Percentiles rank a stretch among this genome's conserved stretches.
Conservation (phyloP, 1,284 basidiomycete species). For the Butyriboletus appendiculatus region DNA sequence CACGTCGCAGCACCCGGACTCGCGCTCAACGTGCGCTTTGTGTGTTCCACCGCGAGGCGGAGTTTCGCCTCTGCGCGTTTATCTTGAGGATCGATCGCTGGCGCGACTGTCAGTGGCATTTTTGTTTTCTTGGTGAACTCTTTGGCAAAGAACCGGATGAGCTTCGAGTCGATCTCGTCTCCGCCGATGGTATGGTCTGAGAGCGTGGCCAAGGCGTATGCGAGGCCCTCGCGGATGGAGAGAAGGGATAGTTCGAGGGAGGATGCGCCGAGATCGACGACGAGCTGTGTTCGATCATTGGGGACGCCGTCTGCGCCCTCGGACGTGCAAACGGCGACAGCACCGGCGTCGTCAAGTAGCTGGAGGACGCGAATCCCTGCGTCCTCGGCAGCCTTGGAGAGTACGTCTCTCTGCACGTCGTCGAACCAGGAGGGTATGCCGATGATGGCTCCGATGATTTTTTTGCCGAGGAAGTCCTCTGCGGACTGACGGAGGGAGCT, state of each 20-base stretch:
- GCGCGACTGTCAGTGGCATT: conserved; percentile 65
- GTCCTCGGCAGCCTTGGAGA: conserved; percentile 74
- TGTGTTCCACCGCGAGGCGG: conserved; percentile 90
- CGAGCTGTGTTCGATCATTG: conserved; percentile 64
- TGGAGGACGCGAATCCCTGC: conserved; percentile 86
- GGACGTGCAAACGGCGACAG: conserved; percentile 65
- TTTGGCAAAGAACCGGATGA: conserved; percentile 92
- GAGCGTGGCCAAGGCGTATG: conserved; percentile 54
- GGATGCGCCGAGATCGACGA: conserved; percentile 73
- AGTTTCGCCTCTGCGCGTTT: conserved; percentile 93
- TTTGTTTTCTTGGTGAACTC: conserved; percentile 99
- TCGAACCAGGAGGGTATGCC: conserved; percentile 81
- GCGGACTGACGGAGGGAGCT: conserved; percentile 85
- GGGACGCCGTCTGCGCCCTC: conserved; percentile 45
- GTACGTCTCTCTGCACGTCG: conserved; percentile 66
- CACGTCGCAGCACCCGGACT: conserved; percentile 88
- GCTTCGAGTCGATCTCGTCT: conserved; percentile 75
- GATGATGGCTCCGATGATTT: conserved; percentile 83
- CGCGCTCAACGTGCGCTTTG: conserved; percentile 92
- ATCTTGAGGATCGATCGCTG: conserved; percentile 60
- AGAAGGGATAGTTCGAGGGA: conserved; percentile 62
- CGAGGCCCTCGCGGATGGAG: conserved; percentile 67
- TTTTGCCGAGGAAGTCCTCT: conserved; percentile 89
- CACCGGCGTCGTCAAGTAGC: conserved; percentile 84
- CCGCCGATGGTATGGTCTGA: conserved; percentile 52